Evolutionary conservation across 139 green algal species (phyloP).

Genomic region (Tetradesmus lagerheimii): DNA sequence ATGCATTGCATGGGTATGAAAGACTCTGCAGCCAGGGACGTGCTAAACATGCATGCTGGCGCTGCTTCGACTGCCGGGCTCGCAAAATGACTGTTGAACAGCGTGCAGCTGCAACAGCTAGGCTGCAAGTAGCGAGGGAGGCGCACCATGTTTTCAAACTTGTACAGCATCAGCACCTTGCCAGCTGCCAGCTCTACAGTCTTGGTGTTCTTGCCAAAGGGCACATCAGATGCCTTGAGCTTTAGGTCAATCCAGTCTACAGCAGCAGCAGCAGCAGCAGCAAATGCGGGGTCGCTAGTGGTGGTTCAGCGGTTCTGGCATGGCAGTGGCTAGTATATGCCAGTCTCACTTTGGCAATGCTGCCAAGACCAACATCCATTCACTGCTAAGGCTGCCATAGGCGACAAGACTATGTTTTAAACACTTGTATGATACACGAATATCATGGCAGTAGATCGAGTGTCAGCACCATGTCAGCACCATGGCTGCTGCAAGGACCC

Average conservation of each 20-base stretch:
- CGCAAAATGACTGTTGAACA: background rate
- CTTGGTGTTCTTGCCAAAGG: slow-evolving; percentile 33
- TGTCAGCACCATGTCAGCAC: too few species aligned
- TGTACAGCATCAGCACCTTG: slow-evolving; percentile 37
- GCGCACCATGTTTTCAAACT: slow-evolving; percentile 19
- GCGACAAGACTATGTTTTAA: too few species aligned
- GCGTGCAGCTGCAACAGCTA: background rate
- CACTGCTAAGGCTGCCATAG: too few species aligned
- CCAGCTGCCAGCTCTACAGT: slow-evolving; percentile 9
- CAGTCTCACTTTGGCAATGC: too few species aligned
- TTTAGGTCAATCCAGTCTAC: slow-evolving; percentile 37
- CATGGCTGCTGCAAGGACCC: background rate
- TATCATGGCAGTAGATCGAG: too few species aligned
- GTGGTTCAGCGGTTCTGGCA: background rate
- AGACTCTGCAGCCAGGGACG: too few species aligned
- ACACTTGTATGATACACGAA: too few species aligned
- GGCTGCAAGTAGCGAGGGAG: background rate
- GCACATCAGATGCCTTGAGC: slow-evolving; percentile 29
- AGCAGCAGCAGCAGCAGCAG: background rate
- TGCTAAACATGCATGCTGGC: too few species aligned
- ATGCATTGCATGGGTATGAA: too few species aligned
- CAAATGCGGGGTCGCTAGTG: background rate
- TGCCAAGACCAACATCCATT: too few species aligned
- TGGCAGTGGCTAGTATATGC: background rate
- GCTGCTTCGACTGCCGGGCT: too few species aligned